Evolutionary conservation across 2,329 filamentous ascomycete species (phyloP).

Genomic region (Colletotrichum sublineola): DNA sequence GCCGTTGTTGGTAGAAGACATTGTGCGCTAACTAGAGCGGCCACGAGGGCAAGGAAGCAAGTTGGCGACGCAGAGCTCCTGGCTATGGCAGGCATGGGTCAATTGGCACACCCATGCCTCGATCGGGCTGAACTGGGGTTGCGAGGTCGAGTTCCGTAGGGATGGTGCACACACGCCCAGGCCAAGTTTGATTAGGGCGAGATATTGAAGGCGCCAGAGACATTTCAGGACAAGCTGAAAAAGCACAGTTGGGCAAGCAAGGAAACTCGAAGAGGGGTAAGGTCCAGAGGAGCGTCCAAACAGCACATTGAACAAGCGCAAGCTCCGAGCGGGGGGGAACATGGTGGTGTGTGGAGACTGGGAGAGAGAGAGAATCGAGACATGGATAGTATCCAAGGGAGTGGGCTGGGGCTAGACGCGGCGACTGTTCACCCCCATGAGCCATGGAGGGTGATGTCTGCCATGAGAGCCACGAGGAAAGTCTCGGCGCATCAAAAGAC

Average conservation of each 20-base stretch:
- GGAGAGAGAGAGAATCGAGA: slow-evolving; percentile 9
- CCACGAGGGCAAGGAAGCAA: slow-evolving; percentile 15
- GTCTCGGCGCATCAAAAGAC: background rate
- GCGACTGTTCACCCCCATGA: slow-evolving; percentile 19
- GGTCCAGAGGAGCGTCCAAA: slow-evolving; percentile 8
- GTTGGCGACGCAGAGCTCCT: slow-evolving; percentile 7
- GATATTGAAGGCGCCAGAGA: slow-evolving; percentile 41
- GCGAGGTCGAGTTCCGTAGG: slow-evolving; percentile 25
- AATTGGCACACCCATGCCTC: slow-evolving; percentile 14
- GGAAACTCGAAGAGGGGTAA: slow-evolving; percentile 18
- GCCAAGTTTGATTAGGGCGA: slow-evolving; percentile 39
- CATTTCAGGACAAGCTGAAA: slow-evolving; percentile 36
- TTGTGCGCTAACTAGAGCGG: slow-evolving; percentile 22
- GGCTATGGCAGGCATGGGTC: slow-evolving; percentile 1
- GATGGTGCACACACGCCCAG: slow-evolving; percentile 26
- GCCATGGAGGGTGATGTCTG: background rate
- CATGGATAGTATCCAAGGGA: slow-evolving; percentile 31
- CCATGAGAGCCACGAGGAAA: slow-evolving; percentile 1
- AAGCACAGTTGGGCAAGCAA: slow-evolving; percentile 29
- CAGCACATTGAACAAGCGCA: slow-evolving; percentile 16
- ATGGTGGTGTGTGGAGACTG: slow-evolving; percentile 1
- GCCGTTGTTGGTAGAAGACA: slow-evolving; percentile 20
- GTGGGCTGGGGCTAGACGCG: slow-evolving; percentile 19
- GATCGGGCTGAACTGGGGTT: slow-evolving; percentile 18
- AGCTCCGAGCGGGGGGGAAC: slow-evolving; percentile 17